Percentiles rank a stretch among this genome's conserved stretches.
Evolutionary conservation across 331 rosid species (phyloP).

Genomic region (Rosa hybrid): DNA sequence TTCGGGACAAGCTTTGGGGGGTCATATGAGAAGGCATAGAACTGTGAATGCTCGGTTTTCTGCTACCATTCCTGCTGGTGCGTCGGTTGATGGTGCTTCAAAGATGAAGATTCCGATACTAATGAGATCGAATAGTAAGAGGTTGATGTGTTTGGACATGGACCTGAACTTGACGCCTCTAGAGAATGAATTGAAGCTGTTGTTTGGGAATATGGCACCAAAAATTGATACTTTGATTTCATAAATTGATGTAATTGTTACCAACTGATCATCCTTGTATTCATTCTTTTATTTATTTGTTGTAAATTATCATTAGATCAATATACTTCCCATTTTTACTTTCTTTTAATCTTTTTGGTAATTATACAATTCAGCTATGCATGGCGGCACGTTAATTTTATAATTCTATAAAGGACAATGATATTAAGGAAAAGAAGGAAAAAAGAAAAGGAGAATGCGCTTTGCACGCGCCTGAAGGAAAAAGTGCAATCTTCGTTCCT

Average conservation of each 20-base stretch:
- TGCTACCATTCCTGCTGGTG: neutral
- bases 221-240: neutral
- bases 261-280: neutral
- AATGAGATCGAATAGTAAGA: neutral
- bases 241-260: neutral
- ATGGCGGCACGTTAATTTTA: neutral
- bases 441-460: no score
- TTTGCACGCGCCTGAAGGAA: no score
- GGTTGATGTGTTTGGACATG: neutral
- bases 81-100: neutral
- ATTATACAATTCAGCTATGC: neutral
- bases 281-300: neutral
- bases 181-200: neutral
- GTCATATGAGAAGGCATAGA: neutral
- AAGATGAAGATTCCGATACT: neutral
- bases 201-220: conserved; percentile 1
- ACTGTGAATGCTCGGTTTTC: neutral
- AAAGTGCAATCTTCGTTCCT: no score
- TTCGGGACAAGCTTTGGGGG: conserved; percentile 5
- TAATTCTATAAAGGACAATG: no score
- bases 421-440: no score
- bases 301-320: neutral
- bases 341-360: no score
- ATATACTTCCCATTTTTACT: neutral
- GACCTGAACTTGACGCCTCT: conserved; percentile 6